Percentiles rank a stretch among this genome's conserved stretches.
Evolutionary conservation across 352 stramenopile genomes (phyloP).

Genomic region (Pythium coloratum): DNA sequence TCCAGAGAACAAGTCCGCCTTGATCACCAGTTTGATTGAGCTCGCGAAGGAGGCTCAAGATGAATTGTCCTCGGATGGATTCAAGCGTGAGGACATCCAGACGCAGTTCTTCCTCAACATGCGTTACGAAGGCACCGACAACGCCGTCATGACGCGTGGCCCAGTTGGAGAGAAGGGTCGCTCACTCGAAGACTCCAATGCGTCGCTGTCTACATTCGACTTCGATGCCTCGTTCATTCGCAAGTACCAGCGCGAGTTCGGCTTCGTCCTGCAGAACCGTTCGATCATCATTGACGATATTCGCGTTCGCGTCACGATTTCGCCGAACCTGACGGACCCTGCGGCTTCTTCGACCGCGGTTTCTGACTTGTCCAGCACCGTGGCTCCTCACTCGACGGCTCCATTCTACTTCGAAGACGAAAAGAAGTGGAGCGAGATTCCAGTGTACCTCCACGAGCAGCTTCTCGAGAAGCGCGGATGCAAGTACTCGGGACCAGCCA

Average conservation of each 20-base stretch:
- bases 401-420: slow-evolving; percentile 80
- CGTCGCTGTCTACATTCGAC: slow-evolving; percentile 67
- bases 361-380: slow-evolving; percentile 18
- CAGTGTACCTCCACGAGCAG: slow-evolving; percentile 94
- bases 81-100: slow-evolving; percentile 90
- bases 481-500: slow-evolving; percentile 88
- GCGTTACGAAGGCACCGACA: slow-evolving; percentile 98
- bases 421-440: slow-evolving; percentile 79
- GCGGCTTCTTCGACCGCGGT: background rate
- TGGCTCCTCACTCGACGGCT: slow-evolving; percentile 59
- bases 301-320: slow-evolving; percentile 94
- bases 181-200: slow-evolving; percentile 29
- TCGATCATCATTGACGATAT: slow-evolving; percentile 97
- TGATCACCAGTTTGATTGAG: slow-evolving; percentile 49
- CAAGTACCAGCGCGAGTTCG: slow-evolving; percentile 97
- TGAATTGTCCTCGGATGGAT: slow-evolving; percentile 75
- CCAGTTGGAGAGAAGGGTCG: slow-evolving; percentile 47
- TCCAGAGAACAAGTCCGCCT: slow-evolving; percentile 40
- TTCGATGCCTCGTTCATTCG: slow-evolving; percentile 87
- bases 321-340: slow-evolving; percentile 59
- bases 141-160: slow-evolving; percentile 94
- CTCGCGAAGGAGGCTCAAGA: slow-evolving; percentile 62
- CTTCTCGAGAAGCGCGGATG: slow-evolving; percentile 70
- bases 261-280: slow-evolving; percentile 95
- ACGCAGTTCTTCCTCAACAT: slow-evolving; percentile 98